phyloP scores from a whole-genome alignment of 352 stramenopile species.

The Thraustotheca clavata region DNA sequence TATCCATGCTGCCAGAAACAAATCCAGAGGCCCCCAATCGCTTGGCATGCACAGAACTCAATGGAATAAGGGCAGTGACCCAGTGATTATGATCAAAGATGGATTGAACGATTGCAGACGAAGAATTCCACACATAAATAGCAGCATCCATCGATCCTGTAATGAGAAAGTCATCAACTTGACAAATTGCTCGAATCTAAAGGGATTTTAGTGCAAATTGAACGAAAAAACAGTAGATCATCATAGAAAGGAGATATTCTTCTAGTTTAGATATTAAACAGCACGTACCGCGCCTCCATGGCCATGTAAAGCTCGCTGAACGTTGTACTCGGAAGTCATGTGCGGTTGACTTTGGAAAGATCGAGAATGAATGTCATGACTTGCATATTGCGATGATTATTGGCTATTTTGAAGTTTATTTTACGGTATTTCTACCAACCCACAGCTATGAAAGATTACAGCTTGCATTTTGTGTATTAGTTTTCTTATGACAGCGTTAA shows the following conservation, averaged over 20 bases:
- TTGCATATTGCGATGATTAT: no score
- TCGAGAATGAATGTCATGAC: no score
- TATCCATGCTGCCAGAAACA: constrained; percentile 76
- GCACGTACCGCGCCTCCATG: constrained; percentile 67
- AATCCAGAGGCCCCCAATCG: constrained; percentile 38
- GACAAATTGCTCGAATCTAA: constrained; percentile 54
- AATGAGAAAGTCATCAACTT: constrained; percentile 41
- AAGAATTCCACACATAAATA: constrained; percentile 42
- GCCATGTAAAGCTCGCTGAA: constrained; percentile 41
- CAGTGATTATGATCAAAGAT: constrained; percentile 79
- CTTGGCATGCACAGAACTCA: constrained; percentile 20
- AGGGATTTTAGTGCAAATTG: neutral
- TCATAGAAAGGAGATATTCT: neutral
- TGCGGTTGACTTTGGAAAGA: neutral
- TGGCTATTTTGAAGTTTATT: no score
- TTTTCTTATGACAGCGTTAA: no score
- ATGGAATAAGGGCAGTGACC: constrained; percentile 50
- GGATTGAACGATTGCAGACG: constrained; percentile 21
- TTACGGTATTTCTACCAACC: no score
- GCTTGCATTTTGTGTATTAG: no score
- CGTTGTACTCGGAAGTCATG: constrained; percentile 5
- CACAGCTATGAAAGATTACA: no score
- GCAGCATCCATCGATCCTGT: constrained; percentile 75
- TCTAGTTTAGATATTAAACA: neutral
- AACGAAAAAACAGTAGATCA: neutral